Conservation (phyloP, 2,329 filamentous ascomycete genomes). For the Capronia americana region DNA sequence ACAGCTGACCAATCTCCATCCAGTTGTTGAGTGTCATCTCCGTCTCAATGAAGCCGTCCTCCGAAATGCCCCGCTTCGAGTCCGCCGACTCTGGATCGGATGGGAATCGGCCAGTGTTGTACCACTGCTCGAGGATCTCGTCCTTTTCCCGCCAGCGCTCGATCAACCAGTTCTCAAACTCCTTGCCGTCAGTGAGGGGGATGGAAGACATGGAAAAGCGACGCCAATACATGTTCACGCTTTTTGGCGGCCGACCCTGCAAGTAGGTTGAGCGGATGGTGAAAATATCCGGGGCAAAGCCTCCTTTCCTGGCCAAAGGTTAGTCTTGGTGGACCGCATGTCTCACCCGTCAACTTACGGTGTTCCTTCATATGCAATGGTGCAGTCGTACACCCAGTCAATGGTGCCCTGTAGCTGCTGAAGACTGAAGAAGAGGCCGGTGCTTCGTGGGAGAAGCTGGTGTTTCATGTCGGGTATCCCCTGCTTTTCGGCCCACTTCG, state of each 20-base stretch:
- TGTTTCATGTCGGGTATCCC: conserved; percentile 65
- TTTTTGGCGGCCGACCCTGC: conserved; percentile 86
- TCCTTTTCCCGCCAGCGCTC: conserved; percentile 94
- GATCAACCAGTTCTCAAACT: conserved; percentile 84
- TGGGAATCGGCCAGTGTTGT: conserved; percentile 79
- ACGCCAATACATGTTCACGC: conserved; percentile 96
- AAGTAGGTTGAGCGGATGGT: conserved; percentile 86
- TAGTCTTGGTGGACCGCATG: not conserved
- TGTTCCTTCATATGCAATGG: conserved; percentile 91
- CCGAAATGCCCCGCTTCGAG: conserved; percentile 47
- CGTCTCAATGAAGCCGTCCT: conserved; percentile 52
- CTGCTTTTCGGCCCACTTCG: conserved; percentile 63
- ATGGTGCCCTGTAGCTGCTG: conserved; percentile 64
- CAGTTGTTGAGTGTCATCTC: conserved; percentile 52
- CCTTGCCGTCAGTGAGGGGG: conserved; percentile 73
- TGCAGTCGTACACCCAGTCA: conserved; percentile 77
- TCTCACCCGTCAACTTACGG: conserved; percentile 67
- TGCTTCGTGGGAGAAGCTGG: conserved; percentile 65
- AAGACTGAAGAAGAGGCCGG: conserved; percentile 66
- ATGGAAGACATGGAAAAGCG: conserved; percentile 82
- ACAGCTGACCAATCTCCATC: conserved; percentile 53
- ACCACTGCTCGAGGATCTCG: conserved; percentile 80
- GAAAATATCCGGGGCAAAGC: conserved; percentile 90
- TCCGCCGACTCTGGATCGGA: conserved; percentile 61
- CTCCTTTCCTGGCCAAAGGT: conserved; percentile 64